These are phyloP conservation scores for Globisporangium yorkense DNA, from an alignment of 352 stramenopile genomes.

Conservation along the genomic window DNA sequence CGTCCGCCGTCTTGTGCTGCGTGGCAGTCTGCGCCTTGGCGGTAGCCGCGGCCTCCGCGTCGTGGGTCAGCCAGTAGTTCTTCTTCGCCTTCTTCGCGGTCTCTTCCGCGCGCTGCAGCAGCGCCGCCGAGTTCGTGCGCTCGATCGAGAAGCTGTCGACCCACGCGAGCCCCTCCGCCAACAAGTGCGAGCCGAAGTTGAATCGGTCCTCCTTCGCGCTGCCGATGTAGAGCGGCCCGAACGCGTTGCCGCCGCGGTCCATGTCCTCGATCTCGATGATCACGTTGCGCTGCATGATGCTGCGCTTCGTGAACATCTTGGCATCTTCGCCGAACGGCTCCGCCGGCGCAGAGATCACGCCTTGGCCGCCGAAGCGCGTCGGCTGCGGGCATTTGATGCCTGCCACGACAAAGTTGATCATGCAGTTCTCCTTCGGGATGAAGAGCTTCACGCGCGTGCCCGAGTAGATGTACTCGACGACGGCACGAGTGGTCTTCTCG, in stretches of 20 bases:
- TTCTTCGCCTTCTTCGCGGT: conserved; percentile 89
- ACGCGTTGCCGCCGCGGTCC: conserved; percentile 90
- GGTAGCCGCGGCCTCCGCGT: conserved; percentile 38
- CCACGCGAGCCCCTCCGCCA: conserved; percentile 91
- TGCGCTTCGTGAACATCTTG: conserved; percentile 82
- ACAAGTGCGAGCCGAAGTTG: conserved; percentile 90
- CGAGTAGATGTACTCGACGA: conserved; percentile 97
- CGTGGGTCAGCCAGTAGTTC: conserved; percentile 91
- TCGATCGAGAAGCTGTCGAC: conserved; percentile 92
- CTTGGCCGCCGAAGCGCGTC: conserved; percentile 79
- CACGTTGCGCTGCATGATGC: conserved; percentile 90
- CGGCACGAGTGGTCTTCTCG: conserved; percentile 61
- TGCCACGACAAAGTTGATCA: conserved; percentile 91
- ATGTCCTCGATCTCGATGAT: conserved; percentile 90
- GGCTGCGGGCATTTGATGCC: conserved; percentile 87
- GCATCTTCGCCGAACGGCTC: conserved; percentile 89
- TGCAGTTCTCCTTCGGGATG: conserved; percentile 96
- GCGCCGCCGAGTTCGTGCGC: conserved; percentile 74
- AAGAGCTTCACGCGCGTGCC: conserved; percentile 94
- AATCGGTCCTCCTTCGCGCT: conserved; percentile 51
- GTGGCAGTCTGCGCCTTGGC: conserved; percentile 38
- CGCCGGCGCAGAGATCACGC: conserved; percentile 82
- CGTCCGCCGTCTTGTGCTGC: conserved; percentile 48
- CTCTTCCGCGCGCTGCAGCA: conserved; percentile 80
- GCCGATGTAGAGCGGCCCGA: conserved; percentile 81